Evolutionary conservation across 176 grass and related monocot genomes (phyloP), one percentile per base, ranked within the genome.

Genomic region (Oryza meridionalis): DNA sequence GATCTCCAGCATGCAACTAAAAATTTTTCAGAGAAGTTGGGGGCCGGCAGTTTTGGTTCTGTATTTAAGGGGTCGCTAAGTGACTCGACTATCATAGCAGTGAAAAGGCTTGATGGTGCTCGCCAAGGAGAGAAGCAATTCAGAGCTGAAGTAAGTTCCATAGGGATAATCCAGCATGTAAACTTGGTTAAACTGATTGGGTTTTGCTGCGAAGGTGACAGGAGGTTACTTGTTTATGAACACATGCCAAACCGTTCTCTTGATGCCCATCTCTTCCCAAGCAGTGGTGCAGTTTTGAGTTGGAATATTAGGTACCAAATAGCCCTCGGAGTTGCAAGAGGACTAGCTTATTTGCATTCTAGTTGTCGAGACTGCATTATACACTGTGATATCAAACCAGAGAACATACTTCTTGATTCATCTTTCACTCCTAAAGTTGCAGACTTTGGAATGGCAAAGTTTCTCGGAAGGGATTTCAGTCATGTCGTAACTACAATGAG

Each of bases 121-220:
- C 40, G 14, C 7, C 90, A 96, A 53, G 88, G 90, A 72, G 90
- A 92, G 72, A 95, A 95, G 67, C 88, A 92, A 35, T 95, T 95
- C 65, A 84, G 90, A 63, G 79, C 79, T 51, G 86, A 88, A 64
- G 79, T 88, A 29, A 71, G 32, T 40, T 87, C 73, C 0, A 78
- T 90, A 1, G 90, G 90, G 24, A 71, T 66, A 14, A 88, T 95
- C 67, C 90, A 92, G n/a, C 93, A 92, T 78, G 65, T 92, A 12
- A 95, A 95, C 27, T 75, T 92, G 33, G 86, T 95, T 51, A 81
- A 74, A 8, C 55, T 92, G 21, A 69, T 90, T 46, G 90, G 93
- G 2, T 95, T 92, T 65, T 94, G 93, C 63, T 86, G 82, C 4
- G 66, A 92, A 55, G 45, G 86, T 4, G 49, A 33, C 1, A 82